phyloP scores from a whole-genome alignment of 768 basidiomycete genomes.

The Pulveroboletus sp. region DNA sequence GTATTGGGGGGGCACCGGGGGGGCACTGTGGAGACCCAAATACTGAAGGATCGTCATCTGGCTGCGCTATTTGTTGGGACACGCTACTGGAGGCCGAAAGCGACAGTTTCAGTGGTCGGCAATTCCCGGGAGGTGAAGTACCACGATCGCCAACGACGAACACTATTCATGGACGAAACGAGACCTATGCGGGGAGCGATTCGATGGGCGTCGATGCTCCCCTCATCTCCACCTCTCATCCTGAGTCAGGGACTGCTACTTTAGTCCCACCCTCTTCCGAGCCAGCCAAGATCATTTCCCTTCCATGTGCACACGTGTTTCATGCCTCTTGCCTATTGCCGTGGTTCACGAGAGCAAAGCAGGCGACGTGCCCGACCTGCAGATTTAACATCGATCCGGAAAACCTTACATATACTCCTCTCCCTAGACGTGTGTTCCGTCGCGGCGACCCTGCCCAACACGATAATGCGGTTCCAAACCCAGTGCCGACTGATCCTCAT shows the following conservation, averaged over 20 bases:
- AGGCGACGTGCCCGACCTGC: constrained; percentile 82
- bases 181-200: constrained; percentile 2
- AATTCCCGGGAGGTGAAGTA: constrained; percentile 6
- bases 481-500: constrained; percentile 6
- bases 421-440: constrained; percentile 15
- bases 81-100: constrained; percentile 46
- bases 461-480: constrained; percentile 10
- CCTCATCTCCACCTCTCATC: constrained; percentile 7
- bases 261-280: constrained; percentile 7
- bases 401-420: constrained; percentile 49
- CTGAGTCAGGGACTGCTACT: constrained; percentile 9
- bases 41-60: constrained; percentile 36
- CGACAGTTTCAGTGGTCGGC: constrained; percentile 27
- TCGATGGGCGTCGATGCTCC: constrained; percentile 21
- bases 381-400: constrained; percentile 81
- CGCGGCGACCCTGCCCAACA: constrained; percentile 13
- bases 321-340: constrained; percentile 74
- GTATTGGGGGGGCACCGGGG: constrained; percentile 37
- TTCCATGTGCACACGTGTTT: constrained; percentile 81
- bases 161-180: constrained; percentile 1
- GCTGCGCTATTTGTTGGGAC: constrained; percentile 79
- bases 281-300: constrained; percentile 50
- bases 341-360: constrained; percentile 75
- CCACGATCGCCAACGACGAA: background rate
- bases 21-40: constrained; percentile 28